A percentile compares a stretch with the other conserved stretches of the same genome.
These are phyloP conservation scores for Ambrosiella beaveri DNA, from an alignment of 2,329 filamentous ascomycete species.

Conservation along the genomic window DNA sequence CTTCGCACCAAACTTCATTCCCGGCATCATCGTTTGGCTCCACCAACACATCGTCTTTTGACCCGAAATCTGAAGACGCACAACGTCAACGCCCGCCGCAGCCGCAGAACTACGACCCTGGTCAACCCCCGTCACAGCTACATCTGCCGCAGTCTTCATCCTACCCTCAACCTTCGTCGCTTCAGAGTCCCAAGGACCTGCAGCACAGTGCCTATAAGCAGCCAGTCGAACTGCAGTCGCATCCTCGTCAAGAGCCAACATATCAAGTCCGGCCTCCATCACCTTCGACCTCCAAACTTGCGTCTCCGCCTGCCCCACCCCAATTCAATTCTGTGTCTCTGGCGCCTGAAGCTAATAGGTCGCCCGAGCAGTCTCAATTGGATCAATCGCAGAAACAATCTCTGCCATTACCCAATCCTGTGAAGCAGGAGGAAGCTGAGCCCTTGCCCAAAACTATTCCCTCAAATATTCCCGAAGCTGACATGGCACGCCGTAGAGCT, in stretches of 20 bases:
- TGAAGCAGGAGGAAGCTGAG: not conserved
- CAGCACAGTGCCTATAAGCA: no score
- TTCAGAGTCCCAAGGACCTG: no score
- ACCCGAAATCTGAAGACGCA: slow-evolving; percentile 9
- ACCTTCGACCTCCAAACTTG: no score
- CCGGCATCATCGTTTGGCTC: not conserved
- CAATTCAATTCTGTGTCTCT: no score
- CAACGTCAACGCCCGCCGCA: not conserved
- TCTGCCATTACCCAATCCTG: no score
- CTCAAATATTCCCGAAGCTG: not conserved
- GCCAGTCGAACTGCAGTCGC: no score
- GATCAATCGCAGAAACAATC: no score
- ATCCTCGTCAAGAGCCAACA: no score
- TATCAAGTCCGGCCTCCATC: no score
- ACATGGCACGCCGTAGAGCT: slow-evolving; percentile 22
- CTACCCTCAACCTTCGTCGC: slow-evolving; percentile 7
- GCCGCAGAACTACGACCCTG: slow-evolving; percentile 14
- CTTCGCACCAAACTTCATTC: not conserved
- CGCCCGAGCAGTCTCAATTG: no score
- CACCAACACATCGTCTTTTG: not conserved
- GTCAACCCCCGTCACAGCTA: not conserved
- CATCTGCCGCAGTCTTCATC: not conserved
- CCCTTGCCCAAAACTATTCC: not conserved
- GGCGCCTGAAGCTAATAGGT: no score
- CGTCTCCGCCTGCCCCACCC: no score